Conservation (phyloP, 441 rosid species). For the Adansonia grandidieri region DNA sequence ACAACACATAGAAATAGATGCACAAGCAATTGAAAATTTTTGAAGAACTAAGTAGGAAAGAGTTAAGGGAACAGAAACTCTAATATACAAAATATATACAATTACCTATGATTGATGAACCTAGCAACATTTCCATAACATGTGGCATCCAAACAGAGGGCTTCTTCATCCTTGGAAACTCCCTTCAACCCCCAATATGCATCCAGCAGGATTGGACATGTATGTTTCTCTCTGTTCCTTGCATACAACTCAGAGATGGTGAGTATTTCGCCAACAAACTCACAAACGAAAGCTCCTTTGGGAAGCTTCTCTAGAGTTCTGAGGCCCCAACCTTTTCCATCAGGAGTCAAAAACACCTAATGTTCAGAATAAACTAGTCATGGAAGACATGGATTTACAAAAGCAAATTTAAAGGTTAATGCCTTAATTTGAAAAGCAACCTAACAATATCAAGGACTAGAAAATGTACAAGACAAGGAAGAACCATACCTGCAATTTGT, state of each 20-base stretch:
- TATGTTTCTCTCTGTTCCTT: conserved; percentile 43
- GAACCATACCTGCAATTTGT: conserved; percentile 69
- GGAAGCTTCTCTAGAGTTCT: conserved; percentile 80
- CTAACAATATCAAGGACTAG: conserved; percentile 14
- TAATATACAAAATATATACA: conserved; percentile 1
- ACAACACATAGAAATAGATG: not conserved
- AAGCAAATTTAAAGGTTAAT: conserved; percentile 13
- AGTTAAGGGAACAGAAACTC: not conserved
- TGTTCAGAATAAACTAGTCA: conserved; percentile 24
- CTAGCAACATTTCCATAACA: conserved; percentile 81
- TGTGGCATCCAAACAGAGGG: conserved; percentile 79
- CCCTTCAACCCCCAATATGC: conserved; percentile 72
- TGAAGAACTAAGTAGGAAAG: not conserved
- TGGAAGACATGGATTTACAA: not conserved
- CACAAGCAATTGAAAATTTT: not conserved
- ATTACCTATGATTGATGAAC: conserved; percentile 91
- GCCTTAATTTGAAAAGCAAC: conserved; percentile 2
- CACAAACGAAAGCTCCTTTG: conserved; percentile 90
- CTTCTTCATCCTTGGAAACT: conserved; percentile 56
- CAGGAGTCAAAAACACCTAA: conserved; percentile 78
- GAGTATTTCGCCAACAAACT: conserved; percentile 82
- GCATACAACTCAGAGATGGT: conserved; percentile 62
- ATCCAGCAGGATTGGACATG: conserved; percentile 67
- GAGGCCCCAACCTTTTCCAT: conserved; percentile 96
- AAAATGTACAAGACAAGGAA: conserved; percentile 4